Evolutionary conservation across 148 eudicot species (phyloP).

Genomic region (Nepenthes mirabilis): DNA sequence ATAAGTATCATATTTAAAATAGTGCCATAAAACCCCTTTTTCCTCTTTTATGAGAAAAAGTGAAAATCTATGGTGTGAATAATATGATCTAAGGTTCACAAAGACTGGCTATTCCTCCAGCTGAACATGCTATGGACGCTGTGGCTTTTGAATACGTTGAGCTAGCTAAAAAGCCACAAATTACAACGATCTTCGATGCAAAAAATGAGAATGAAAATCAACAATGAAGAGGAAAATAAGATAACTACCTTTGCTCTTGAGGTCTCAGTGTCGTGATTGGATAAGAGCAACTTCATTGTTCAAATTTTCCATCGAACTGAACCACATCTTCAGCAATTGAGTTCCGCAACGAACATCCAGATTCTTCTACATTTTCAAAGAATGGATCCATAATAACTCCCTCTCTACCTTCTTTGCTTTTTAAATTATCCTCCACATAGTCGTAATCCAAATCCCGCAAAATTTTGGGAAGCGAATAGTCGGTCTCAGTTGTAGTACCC

Average conservation of each 20-base stretch:
- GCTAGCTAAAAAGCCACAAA: too few relatives aligned
- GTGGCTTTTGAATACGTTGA: too few relatives aligned
- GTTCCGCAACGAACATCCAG: constrained; percentile 14
- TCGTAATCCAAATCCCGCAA: constrained; percentile 60
- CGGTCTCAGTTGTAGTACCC: constrained; percentile 36
- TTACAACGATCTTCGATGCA: neutral
- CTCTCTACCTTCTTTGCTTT: constrained; percentile 28
- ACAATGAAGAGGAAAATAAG: neutral
- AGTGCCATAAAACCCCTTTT: too few relatives aligned
- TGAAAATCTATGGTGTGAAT: neutral
- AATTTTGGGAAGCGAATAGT: constrained; percentile 63
- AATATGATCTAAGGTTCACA: too few relatives aligned
- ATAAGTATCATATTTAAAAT: too few relatives aligned
- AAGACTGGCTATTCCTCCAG: too few relatives aligned
- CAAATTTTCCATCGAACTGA: constrained; percentile 19
- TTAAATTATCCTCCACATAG: constrained; percentile 45
- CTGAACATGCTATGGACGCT: too few relatives aligned
- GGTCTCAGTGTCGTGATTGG: constrained; percentile 3
- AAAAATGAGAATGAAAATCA: neutral
- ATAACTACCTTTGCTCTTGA: neutral
- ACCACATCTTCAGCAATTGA: constrained; percentile 35
- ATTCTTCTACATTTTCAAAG: constrained; percentile 25
- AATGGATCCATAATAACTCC: constrained; percentile 28
- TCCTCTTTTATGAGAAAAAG: neutral
- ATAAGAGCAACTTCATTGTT: constrained; percentile 18